These are phyloP conservation scores for Trametes versicolor DNA, from an alignment of 1,284 basidiomycete species.

Conservation along the genomic window DNA sequence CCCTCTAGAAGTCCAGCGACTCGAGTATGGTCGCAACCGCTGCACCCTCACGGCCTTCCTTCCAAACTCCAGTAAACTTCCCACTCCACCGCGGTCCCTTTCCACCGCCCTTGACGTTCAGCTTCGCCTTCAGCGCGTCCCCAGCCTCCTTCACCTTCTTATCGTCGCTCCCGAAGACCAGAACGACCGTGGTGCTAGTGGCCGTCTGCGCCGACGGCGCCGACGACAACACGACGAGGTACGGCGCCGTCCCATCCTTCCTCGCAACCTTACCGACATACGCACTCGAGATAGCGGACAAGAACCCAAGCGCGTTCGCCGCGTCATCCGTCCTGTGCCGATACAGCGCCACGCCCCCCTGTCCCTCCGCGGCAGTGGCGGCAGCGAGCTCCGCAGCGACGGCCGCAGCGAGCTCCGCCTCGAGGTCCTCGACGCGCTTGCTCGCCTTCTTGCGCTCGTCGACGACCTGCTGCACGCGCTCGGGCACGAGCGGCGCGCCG, in stretches of 20 bases:
- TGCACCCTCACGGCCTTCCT: constrained; percentile 44
- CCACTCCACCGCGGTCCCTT: constrained; percentile 75
- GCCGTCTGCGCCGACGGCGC: constrained; percentile 64
- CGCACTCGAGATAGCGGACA: constrained; percentile 64
- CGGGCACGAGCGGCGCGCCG: constrained; percentile 68
- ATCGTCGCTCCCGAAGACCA: constrained; percentile 69
- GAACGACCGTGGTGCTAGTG: constrained; percentile 61
- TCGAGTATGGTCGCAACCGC: constrained; percentile 51
- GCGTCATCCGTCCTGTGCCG: constrained; percentile 71
- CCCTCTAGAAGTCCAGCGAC: constrained; percentile 10
- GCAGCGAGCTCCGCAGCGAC: constrained; percentile 57
- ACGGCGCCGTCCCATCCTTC: constrained; percentile 44
- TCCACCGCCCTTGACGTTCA: constrained; percentile 72
- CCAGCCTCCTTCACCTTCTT: constrained; percentile 67
- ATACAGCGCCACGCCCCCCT: constrained; percentile 50
- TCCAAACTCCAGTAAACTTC: constrained; percentile 60
- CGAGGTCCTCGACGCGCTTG: constrained; percentile 71
- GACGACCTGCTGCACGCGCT: constrained; percentile 75
- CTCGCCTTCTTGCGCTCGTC: constrained; percentile 70
- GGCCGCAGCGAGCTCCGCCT: constrained; percentile 71
- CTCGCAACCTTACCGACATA: constrained; percentile 46
- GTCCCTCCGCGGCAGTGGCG: constrained; percentile 28
- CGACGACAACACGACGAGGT: constrained; percentile 68
- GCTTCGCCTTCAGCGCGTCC: constrained; percentile 63
- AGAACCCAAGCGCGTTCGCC: constrained; percentile 65